Percentiles rank a stretch among this genome's conserved stretches.
phyloP scores from a whole-genome alignment of 2,329 filamentous ascomycete species.

The Phaeoacremonium minimum region DNA sequence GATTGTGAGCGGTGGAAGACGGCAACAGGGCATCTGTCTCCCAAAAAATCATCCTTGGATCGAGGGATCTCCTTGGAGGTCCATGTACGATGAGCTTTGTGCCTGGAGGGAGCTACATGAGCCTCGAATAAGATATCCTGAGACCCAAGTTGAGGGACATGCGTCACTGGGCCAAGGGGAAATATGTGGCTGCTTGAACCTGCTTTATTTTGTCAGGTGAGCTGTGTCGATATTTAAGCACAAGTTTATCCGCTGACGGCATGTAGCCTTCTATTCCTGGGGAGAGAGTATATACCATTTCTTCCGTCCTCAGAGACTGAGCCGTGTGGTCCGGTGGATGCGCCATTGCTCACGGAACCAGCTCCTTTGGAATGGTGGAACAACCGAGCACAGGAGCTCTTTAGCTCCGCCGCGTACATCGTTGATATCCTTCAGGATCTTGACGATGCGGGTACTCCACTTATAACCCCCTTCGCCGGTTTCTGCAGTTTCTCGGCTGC shows the following conservation, averaged over 20 bases:
- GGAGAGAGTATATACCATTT: slow-evolving; percentile 40
- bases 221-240: too few species aligned
- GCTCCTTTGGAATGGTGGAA: slow-evolving; percentile 35
- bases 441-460: slow-evolving; percentile 25
- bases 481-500: slow-evolving; percentile 41
- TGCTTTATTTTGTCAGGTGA: slow-evolving; percentile 38
- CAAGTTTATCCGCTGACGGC: too few species aligned
- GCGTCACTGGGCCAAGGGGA: slow-evolving; percentile 33
- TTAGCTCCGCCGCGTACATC: slow-evolving; percentile 28
- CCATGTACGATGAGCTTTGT: slow-evolving; percentile 20
- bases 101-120: slow-evolving; percentile 30
- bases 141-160: slow-evolving; percentile 29
- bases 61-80: slow-evolving; percentile 26
- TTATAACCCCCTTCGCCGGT: slow-evolving; percentile 35
- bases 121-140: slow-evolving; percentile 28
- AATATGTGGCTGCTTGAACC: slow-evolving; percentile 35
- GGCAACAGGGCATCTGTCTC: slow-evolving; percentile 30
- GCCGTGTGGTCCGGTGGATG: slow-evolving; percentile 33
- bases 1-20: slow-evolving; percentile 35
- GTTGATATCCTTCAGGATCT: slow-evolving; percentile 28
- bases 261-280: slow-evolving; percentile 33
- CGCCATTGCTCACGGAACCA: slow-evolving; percentile 28
- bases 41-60: slow-evolving; percentile 34
- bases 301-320: slow-evolving; percentile 26
- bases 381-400: slow-evolving; percentile 29